These are phyloP conservation scores for Ogataea parapolymorpha DNA, from an alignment of 805 yeast genomes.

Conservation along the genomic window DNA sequence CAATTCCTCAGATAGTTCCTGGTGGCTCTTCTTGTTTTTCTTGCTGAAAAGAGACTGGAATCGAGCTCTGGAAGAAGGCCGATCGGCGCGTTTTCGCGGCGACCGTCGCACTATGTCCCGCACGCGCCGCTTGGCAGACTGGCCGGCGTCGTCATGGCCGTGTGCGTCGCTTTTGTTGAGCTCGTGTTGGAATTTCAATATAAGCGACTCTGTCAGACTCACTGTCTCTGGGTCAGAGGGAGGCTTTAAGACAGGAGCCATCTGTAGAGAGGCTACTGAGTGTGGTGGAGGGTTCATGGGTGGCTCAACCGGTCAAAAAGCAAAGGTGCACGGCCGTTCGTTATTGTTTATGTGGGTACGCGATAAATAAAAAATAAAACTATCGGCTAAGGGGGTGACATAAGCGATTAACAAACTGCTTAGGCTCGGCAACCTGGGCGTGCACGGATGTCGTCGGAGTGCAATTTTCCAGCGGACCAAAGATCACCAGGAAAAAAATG, in stretches of 20 bases:
- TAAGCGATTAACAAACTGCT: background rate
- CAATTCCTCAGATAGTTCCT: background rate
- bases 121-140: conserved; percentile 6
- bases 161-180: conserved; percentile 3
- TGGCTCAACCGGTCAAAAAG: background rate
- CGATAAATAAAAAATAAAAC: background rate
- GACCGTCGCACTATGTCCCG: conserved; percentile 12
- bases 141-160: background rate
- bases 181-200: conserved; percentile 19
- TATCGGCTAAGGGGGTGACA: conserved; percentile 2
- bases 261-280: background rate
- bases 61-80: conserved; percentile 10
- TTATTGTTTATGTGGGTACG: conserved; percentile 1
- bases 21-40: conserved; percentile 6
- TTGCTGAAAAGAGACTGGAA: conserved; percentile 18
- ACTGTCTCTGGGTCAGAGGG: conserved; percentile 9
- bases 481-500: conserved; percentile 8
- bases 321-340: background rate
- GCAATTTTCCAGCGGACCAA: conserved; percentile 11
- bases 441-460: conserved; percentile 10
- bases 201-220: conserved; percentile 19
- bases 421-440: background rate
- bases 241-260: background rate
- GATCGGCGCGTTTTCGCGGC: conserved; percentile 16
- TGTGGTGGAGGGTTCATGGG: background rate